Evolutionary conservation across 495 filamentous ascomycete genomes (phyloP), one percentile per base, ranked within the genome.

Genomic region (Ramalina intermedia): DNA sequence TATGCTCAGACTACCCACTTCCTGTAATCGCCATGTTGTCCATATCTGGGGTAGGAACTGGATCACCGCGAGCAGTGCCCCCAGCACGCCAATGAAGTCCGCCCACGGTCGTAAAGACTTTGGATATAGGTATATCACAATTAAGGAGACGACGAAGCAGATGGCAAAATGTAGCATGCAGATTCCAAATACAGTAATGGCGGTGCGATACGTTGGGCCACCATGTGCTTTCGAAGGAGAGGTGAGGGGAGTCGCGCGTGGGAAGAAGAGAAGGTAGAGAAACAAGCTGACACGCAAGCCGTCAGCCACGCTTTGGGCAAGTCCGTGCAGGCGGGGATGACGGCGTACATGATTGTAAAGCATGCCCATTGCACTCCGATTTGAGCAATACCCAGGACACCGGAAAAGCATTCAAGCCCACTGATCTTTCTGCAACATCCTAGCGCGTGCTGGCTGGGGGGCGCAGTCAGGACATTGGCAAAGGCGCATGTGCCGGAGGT

Each of bases 41-140:
- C 76, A 89, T 56, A 98, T 87, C 67, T 98, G 91, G 2, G 91
- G 91, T 17, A 96, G 69, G 66, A 96, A 98, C 62, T 98, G 91
- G 18, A 96, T 75, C 0, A 75, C 80, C 0, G 93, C 83, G 18
- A 96, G 78, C n/a, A 80, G 56, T 4, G 86, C 80, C 36, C 84
- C 73, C 57, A 82, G 69, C 49, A 94, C 66, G 11, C 91, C 91
- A 18, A 95, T 75, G 52, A 84, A 67, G 58, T 91, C 84, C 16
- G 93, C 89, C 82, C 85, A 96, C 12, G 67, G 62, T 20, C 76
- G 70, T 1, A 96, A 70, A 38, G 75, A 62, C 2, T 66, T 52
- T 8, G 80, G 83, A 2, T 65, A 65, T 38, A 71, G 64, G 43
- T 81, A 59, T 29, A 74, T 67, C 48, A 93, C 66, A 41, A 80